Conservation (phyloP, 768 basidiomycete species). For the Mycena metata region DNA sequence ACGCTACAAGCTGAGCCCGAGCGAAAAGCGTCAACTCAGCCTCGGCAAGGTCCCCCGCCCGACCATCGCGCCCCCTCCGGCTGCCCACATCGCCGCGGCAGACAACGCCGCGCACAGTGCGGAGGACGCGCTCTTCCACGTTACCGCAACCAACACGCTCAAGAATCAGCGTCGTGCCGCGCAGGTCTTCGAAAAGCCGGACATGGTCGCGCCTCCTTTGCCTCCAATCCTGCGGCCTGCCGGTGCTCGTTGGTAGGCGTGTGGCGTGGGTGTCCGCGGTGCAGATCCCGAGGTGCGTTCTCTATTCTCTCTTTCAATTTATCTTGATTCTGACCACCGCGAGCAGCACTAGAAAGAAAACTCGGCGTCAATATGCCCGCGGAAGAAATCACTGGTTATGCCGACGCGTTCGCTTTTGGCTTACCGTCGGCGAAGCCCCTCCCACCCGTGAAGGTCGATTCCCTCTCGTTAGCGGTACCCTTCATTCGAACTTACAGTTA, state of each 20-base stretch:
- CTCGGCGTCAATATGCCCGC: no score
- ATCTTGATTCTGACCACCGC: no score
- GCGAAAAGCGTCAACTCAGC: neutral
- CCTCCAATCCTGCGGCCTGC: neutral
- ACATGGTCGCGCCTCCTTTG: neutral
- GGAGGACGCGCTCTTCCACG: neutral
- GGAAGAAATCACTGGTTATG: no score
- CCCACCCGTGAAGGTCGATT: no score
- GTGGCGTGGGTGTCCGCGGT: neutral
- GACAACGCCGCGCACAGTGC: neutral
- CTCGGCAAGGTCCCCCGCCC: neutral
- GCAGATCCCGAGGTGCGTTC: neutral
- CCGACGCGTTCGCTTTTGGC: no score
- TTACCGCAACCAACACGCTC: neutral
- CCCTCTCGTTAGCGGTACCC: no score
- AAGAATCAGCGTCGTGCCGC: slow-evolving; percentile 5
- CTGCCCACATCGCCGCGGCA: neutral
- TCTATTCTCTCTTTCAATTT: no score
- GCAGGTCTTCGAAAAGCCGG: neutral
- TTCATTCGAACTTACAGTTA: no score
- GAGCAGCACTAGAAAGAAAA: no score
- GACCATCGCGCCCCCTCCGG: neutral
- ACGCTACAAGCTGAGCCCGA: neutral
- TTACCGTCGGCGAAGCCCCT: no score
- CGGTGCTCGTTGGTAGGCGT: slow-evolving; percentile 1